phyloP scores from a whole-genome alignment of 139 green algal genomes.

The Medakamo hakoo region DNA sequence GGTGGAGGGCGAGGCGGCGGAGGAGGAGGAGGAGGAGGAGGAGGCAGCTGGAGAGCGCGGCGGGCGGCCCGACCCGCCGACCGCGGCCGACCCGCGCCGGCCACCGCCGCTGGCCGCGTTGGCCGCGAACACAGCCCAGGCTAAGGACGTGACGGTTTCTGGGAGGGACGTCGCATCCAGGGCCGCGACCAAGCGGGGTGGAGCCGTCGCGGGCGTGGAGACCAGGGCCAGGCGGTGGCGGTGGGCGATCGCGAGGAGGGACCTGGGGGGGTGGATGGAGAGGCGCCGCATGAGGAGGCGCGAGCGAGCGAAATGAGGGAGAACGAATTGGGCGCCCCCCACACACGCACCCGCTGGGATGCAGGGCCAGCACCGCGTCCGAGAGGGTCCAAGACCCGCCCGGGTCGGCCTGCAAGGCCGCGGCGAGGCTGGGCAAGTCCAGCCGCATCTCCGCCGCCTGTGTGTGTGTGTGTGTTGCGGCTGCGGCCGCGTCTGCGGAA shows the following conservation, averaged over 20 bases:
- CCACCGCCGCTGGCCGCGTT: too few species aligned
- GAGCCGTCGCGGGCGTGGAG: neutral
- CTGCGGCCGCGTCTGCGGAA: too few species aligned
- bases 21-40: neutral
- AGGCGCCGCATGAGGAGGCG: neutral
- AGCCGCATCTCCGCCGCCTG: too few species aligned
- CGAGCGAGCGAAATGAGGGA: neutral
- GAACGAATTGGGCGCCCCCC: neutral
- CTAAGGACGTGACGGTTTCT: constrained; percentile 8
- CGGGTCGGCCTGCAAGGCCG: too few species aligned
- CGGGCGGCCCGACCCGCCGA: too few species aligned
- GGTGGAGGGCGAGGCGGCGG: too few species aligned
- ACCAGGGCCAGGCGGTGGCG: constrained; percentile 11
- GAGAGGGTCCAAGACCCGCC: too few species aligned
- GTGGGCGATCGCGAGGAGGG: constrained; percentile 3
- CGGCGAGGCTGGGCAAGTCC: too few species aligned
- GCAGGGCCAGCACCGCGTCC: too few species aligned
- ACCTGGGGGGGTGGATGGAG: constrained; percentile 1
- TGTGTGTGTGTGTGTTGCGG: too few species aligned
- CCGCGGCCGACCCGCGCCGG: too few species aligned
- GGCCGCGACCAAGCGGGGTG: constrained; percentile 5
- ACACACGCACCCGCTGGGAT: constrained; percentile 7
- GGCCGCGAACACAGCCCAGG: too few species aligned
- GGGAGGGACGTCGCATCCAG: constrained; percentile 4
- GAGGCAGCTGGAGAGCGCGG: neutral